Base-by-base conservation (phyloP, 805 yeast genomes). In the Yarrowia sp. region DNA sequence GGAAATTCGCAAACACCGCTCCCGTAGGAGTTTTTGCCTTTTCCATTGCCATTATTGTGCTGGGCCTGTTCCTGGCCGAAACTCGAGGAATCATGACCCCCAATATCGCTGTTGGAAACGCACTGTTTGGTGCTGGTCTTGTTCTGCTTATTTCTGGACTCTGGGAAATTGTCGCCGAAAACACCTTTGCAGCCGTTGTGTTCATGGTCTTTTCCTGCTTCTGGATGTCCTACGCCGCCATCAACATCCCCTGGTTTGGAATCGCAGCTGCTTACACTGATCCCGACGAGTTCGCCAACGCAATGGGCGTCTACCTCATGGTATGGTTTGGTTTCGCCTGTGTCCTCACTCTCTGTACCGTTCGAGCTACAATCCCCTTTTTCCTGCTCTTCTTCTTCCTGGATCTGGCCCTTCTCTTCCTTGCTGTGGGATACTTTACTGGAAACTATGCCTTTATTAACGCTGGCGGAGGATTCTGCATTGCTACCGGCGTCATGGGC, bases 291-390 rank as follows among this genome's bases (percentile, higher is more conserved):
- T 42, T 68, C 20, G 46, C 64, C n/a, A 79, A 82, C 71, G 90
- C 88, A 2, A 74, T 86, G 30, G 90, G 89, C 0, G 82, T 88
- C 73, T 88, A 78, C 73, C 73, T 87, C 42, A 69, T 86, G 19
- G 90, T 86, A 5, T 88, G 92, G 92, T 75, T 84, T 15, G 75
- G 86, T 30, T 87, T 88, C 76, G 86, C 91, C 0, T 78, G 82
- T 34, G 80, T 86, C 66, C 72, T 88, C 68, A 72, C 82, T 17
- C 58, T 86, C 40, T 82, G 86, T 72, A 87, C 91, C 2, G 73
- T 86, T 72, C 83, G 87, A 72, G 86, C 92, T 3, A 88, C 92
- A 2, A 82, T 87, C 19, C 85, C 87, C 67, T 86, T 87, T 79
- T 85, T 86, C 73, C 69, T 79, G 5, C 79, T 88, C 72, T 86